Evolutionary conservation across 1,284 basidiomycete genomes (phyloP).

Genomic region (Pterulicium gracile): DNA sequence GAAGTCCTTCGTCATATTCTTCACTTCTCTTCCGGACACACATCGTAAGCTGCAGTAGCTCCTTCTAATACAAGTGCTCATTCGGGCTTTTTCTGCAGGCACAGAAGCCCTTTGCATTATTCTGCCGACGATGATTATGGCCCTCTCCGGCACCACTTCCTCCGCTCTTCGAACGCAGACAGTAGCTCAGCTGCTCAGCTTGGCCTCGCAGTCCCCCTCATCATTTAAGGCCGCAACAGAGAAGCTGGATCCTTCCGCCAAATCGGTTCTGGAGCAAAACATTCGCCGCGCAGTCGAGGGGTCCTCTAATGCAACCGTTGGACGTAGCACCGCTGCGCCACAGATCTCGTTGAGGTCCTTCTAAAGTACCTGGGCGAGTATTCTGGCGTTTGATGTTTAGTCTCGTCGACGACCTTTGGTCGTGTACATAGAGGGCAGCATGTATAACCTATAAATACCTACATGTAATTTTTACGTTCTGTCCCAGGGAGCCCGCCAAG

Average conservation of each 20-base stretch:
- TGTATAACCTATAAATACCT: no score
- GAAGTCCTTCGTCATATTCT: conserved; percentile 68
- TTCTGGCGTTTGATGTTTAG: no score
- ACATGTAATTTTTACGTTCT: no score
- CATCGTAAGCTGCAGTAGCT: conserved; percentile 62
- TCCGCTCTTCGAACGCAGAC: conserved; percentile 49
- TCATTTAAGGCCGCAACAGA: conserved; percentile 84
- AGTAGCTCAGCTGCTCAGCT: conserved; percentile 64
- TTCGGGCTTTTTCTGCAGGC: conserved; percentile 38
- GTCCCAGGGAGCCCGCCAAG: no score
- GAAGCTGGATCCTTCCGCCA: conserved; percentile 49
- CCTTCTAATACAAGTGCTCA: conserved; percentile 2
- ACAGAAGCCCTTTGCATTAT: conserved; percentile 66
- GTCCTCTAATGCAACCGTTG: conserved; percentile 18
- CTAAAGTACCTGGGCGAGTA: no score
- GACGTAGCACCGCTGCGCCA: conserved; percentile 41
- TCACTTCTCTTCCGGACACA: conserved; percentile 45
- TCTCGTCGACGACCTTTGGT: no score
- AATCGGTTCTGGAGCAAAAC: conserved; percentile 66
- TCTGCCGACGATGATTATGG: conserved; percentile 68
- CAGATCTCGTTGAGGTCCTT: conserved; percentile 76
- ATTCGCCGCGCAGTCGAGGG: conserved; percentile 67
- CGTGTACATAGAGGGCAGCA: no score
- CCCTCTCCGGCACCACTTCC: conserved; percentile 43
- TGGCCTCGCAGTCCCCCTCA: conserved; percentile 65